phyloP scores from a whole-genome alignment of 148 eudicot genomes.

The Fallopia convolvulus region DNA sequence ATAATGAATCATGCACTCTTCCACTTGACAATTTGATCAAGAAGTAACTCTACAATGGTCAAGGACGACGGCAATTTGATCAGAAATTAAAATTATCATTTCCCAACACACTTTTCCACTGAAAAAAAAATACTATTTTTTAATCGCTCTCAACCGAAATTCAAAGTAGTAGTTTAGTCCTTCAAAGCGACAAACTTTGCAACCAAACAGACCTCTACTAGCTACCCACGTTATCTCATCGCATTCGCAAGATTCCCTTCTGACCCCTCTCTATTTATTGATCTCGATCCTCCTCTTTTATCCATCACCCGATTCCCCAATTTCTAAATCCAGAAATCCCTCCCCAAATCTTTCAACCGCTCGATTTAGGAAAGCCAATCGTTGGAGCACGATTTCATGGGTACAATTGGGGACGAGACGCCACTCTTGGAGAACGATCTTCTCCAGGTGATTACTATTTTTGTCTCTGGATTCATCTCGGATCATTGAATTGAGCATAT shows the following conservation, averaged over 20 bases:
- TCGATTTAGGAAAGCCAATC: neutral
- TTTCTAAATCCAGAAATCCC: neutral
- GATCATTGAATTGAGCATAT: neutral
- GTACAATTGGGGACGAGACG: slow-evolving; percentile 4
- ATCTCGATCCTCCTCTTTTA: neutral
- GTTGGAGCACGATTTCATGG: neutral
- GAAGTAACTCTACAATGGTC: too few species aligned
- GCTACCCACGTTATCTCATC: neutral
- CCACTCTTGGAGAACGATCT: slow-evolving; percentile 10
- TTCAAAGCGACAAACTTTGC: neutral
- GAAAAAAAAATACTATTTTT: neutral
- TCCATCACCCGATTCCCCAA: neutral
- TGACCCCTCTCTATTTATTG: neutral
- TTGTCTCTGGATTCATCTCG: neutral
- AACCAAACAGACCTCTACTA: neutral
- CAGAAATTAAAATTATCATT: too few species aligned
- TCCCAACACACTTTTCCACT: too few species aligned
- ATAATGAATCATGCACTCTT: too few species aligned
- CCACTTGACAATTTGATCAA: too few species aligned
- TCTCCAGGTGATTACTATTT: neutral
- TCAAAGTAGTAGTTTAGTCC: neutral
- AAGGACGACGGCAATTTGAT: too few species aligned
- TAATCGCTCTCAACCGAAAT: neutral
- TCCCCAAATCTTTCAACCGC: slow-evolving; percentile 1
- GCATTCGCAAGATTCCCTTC: slow-evolving; percentile 1